phyloP scores from a whole-genome alignment of 2,329 filamentous ascomycete species.

The Aspergillus novofumigatus region DNA sequence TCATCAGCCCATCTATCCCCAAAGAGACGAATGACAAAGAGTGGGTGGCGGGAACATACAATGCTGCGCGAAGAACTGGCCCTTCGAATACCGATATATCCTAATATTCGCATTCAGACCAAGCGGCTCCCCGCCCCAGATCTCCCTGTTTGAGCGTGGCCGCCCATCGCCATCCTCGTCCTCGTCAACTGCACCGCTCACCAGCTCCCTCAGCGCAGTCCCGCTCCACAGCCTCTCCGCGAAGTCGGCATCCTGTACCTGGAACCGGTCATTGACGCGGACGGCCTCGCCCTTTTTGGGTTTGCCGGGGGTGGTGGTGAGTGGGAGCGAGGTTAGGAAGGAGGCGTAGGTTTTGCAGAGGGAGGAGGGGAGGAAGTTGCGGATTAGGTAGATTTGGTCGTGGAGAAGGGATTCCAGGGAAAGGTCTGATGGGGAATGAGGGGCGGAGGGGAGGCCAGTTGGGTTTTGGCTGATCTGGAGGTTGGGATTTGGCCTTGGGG shows the following conservation, averaged over 20 bases:
- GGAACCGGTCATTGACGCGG: constrained; percentile 84
- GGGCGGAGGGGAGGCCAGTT: constrained; percentile 69
- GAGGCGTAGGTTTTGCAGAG: constrained; percentile 73
- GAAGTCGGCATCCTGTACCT: constrained; percentile 71
- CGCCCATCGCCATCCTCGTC: constrained; percentile 23
- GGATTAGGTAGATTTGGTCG: constrained; percentile 68
- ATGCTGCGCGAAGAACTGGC: constrained; percentile 89
- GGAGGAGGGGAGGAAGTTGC: constrained; percentile 68
- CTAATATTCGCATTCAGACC: constrained; percentile 85
- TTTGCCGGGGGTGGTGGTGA: constrained; percentile 72
- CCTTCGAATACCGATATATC: constrained; percentile 78
- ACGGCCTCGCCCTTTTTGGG: constrained; percentile 78
- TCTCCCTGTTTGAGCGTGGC: constrained; percentile 29
- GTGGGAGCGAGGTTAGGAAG: constrained; percentile 66
- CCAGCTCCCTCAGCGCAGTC: constrained; percentile 66
- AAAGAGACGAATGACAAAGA: background rate
- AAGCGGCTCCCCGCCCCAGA: constrained; percentile 78
- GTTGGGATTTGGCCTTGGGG: constrained; percentile 15
- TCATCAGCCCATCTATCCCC: background rate
- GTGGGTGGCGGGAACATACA: constrained; percentile 56
- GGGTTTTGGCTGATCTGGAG: constrained; percentile 30
- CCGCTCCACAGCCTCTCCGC: constrained; percentile 71
- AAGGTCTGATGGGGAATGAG: constrained; percentile 61
- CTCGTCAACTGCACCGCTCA: constrained; percentile 36
- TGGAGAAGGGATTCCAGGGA: constrained; percentile 53